phyloP scores from a whole-genome alignment of 345 rosid genomes.

The Hibiscus mutabilis region DNA sequence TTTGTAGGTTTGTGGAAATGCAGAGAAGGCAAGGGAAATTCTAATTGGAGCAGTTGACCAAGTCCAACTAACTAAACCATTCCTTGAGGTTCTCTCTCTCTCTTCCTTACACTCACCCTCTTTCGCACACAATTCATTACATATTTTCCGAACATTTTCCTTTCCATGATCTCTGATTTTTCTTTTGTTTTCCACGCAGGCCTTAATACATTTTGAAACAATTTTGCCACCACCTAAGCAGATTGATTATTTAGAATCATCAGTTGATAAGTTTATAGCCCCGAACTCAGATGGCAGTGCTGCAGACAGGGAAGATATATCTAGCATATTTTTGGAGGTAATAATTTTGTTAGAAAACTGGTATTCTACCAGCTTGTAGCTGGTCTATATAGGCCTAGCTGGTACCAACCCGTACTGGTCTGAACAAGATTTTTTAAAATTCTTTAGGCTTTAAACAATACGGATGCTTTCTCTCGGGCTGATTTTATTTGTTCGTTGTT shows the following conservation, averaged over 20 bases:
- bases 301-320: conserved; percentile 82
- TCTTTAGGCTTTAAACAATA: background rate
- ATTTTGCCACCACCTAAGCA: conserved; percentile 59
- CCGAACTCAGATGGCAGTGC: conserved; percentile 52
- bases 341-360: background rate
- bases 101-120: background rate
- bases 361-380: background rate
- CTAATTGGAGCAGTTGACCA: conserved; percentile 65
- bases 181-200: conserved; percentile 28
- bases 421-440: background rate
- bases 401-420: background rate
- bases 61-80: conserved; percentile 66
- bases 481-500: background rate
- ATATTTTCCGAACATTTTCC: background rate
- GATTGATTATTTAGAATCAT: conserved; percentile 61
- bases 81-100: conserved; percentile 52
- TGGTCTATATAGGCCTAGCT: background rate
- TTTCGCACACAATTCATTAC: background rate
- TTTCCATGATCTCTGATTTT: conserved; percentile 5
- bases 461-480: background rate
- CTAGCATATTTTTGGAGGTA: conserved; percentile 86
- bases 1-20: conserved; percentile 56
- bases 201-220: conserved; percentile 67
- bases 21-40: conserved; percentile 73
- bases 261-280: conserved; percentile 60